These are phyloP conservation scores for Candida nanaspora DNA, from an alignment of 805 yeast species.

Conservation along the genomic window DNA sequence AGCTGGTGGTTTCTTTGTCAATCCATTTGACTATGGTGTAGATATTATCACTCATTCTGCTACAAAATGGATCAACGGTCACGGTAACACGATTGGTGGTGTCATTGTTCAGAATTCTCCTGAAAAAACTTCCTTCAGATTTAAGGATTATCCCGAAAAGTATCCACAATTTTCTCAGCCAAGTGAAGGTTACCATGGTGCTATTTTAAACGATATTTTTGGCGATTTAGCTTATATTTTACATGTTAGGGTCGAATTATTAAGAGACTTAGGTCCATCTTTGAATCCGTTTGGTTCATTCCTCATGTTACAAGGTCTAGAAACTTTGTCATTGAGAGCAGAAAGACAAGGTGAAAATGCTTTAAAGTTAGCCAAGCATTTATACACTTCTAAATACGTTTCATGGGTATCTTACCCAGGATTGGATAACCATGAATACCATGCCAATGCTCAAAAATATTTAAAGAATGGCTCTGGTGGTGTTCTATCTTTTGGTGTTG, in stretches of 20 bases:
- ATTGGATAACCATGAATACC: slow-evolving; percentile 68
- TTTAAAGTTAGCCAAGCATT: slow-evolving; percentile 65
- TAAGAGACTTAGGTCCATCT: slow-evolving; percentile 90
- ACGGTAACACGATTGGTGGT: slow-evolving; percentile 93
- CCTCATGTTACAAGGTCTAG: slow-evolving; percentile 84
- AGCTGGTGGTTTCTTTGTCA: slow-evolving; percentile 86
- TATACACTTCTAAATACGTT: slow-evolving; percentile 63
- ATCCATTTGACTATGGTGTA: slow-evolving; percentile 84
- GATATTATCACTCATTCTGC: slow-evolving; percentile 92
- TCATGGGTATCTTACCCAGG: slow-evolving; percentile 93
- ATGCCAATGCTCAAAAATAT: slow-evolving; percentile 79
- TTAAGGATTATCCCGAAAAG: slow-evolving; percentile 76
- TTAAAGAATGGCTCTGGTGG: slow-evolving; percentile 79
- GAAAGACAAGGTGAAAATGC: slow-evolving; percentile 89
- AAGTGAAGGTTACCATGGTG: slow-evolving; percentile 90
- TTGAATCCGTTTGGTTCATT: slow-evolving; percentile 86
- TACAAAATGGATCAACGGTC: slow-evolving; percentile 97
- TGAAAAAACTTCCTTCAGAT: slow-evolving; percentile 83
- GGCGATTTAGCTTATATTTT: slow-evolving; percentile 76
- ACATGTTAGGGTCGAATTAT: slow-evolving; percentile 73
- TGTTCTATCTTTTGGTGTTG: slow-evolving; percentile 84
- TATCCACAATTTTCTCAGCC: slow-evolving; percentile 91
- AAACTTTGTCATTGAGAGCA: slow-evolving; percentile 87
- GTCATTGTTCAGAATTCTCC: slow-evolving; percentile 46
- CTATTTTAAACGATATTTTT: slow-evolving; percentile 71